Evolutionary conservation across 176 grass and related monocot species (phyloP).

Genomic region (Dactylis glomerata): DNA sequence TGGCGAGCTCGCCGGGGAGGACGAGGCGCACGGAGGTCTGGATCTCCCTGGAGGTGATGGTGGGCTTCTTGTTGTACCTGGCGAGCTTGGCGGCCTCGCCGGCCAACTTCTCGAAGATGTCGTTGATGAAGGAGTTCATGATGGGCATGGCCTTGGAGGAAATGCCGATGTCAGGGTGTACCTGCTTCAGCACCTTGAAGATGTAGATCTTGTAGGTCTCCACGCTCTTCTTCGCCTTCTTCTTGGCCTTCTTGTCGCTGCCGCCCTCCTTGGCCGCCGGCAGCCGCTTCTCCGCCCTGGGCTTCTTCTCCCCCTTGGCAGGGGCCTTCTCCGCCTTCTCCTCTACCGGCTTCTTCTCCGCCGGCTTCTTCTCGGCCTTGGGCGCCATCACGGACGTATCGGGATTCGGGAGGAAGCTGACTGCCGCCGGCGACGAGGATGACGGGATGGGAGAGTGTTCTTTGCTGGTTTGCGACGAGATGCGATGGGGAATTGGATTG

Average conservation of each 20-base stretch:
- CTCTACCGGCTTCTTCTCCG: conserved; percentile 40
- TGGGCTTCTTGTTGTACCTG: conserved; percentile 67
- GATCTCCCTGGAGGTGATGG: conserved; percentile 58
- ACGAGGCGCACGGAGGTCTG: conserved; percentile 68
- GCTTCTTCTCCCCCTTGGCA: conserved; percentile 28
- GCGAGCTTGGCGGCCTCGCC: conserved; percentile 38
- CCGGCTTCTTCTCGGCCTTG: conserved; percentile 53
- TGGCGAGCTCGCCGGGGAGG: conserved; percentile 62
- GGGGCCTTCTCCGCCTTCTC: conserved; percentile 28
- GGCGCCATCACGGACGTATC: conserved; percentile 24
- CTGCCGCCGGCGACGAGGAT: background rate
- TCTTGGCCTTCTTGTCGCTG: conserved; percentile 38
- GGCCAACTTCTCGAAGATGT: conserved; percentile 86
- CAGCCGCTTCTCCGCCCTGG: conserved; percentile 41
- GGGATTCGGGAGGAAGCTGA: background rate
- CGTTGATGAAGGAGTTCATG: conserved; percentile 96
- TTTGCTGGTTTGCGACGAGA: background rate
- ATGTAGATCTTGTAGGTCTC: conserved; percentile 99
- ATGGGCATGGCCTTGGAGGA: conserved; percentile 98
- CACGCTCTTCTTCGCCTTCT: conserved; percentile 51
- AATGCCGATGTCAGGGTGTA: conserved; percentile 82
- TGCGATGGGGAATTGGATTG: background rate
- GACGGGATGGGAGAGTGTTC: background rate
- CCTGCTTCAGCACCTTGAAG: conserved; percentile 96
- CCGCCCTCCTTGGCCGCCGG: conserved; percentile 34